These are phyloP conservation scores for Torulaspora franciscae DNA, from an alignment of 805 yeast genomes.

Conservation along the genomic window DNA sequence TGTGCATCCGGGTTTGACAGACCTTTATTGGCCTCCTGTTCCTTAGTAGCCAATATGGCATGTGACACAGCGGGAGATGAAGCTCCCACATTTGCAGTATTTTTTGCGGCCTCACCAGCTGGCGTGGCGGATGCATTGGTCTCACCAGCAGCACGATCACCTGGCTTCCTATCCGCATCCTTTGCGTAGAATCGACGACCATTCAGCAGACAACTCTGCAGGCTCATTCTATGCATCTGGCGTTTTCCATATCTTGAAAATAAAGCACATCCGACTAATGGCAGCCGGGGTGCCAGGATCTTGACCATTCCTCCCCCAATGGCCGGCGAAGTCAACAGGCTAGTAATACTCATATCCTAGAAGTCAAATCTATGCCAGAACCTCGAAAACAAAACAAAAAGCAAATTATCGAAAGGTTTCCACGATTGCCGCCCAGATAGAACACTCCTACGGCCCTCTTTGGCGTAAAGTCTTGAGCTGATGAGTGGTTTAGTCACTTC, in stretches of 20 bases:
- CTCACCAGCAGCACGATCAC: conserved; percentile 1
- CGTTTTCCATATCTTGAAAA: not conserved
- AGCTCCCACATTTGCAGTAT: not conserved
- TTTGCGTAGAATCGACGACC: conserved; percentile 15
- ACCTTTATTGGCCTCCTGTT: conserved; percentile 80
- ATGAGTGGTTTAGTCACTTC: conserved; percentile 1
- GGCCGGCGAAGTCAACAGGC: conserved; percentile 11
- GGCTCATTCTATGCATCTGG: not conserved
- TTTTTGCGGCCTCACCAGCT: not conserved
- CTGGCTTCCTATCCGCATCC: conserved; percentile 1
- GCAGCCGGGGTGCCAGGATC: conserved; percentile 6
- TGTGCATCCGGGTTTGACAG: conserved; percentile 65
- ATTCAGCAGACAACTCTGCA: conserved; percentile 4
- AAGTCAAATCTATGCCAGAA: not conserved
- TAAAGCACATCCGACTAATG: conserved; percentile 5
- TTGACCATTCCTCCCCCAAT: conserved; percentile 10
- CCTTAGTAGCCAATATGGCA: conserved; percentile 54
- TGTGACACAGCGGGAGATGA: conserved; percentile 23
- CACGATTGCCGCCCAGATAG: not conserved
- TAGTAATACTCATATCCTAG: conserved; percentile 11
- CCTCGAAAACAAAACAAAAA: not conserved
- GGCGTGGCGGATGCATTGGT: not conserved
- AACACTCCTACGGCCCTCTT: not conserved
- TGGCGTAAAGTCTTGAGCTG: not conserved
- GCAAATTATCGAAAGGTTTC: not conserved